Conservation (phyloP, 129 eudicot species). For the Centella asiatica region DNA sequence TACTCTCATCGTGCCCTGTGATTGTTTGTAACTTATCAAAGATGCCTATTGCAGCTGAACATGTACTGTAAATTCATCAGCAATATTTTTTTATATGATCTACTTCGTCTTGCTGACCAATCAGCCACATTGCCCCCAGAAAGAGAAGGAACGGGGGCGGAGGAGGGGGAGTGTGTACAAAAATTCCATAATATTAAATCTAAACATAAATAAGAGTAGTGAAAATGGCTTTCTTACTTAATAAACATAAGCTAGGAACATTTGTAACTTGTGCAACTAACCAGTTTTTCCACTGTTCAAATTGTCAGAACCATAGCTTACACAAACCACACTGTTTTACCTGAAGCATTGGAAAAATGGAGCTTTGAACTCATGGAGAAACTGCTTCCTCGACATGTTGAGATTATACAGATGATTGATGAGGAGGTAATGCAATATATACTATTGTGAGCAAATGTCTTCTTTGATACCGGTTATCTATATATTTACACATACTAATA, state of each 20-base stretch:
- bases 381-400: conserved; percentile 91
- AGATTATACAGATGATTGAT: conserved; percentile 83
- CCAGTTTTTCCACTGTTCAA: conserved; percentile 17
- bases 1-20: background rate
- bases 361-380: conserved; percentile 86
- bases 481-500: too few species aligned
- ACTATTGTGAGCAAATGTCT: background rate
- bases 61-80: background rate
- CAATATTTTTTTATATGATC: background rate
- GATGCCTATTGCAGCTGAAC: background rate
- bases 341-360: conserved; percentile 99
- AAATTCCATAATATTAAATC: background rate
- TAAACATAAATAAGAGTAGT: background rate
- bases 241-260: background rate
- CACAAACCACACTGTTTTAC: conserved; percentile 93
- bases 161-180: too few species aligned
- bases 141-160: too few species aligned
- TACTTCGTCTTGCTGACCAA: background rate
- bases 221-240: background rate
- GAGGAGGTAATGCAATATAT: conserved; percentile 49
- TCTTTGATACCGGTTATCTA: background rate
- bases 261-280: conserved; percentile 5
- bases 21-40: background rate
- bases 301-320: conserved; percentile 82
- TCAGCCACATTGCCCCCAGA: too few species aligned